Percentiles rank a stretch among this genome's conserved stretches.
These are phyloP conservation scores for Suhomyces tanzawaensis DNA, from an alignment of 805 yeast genomes.

Conservation along the genomic window DNA sequence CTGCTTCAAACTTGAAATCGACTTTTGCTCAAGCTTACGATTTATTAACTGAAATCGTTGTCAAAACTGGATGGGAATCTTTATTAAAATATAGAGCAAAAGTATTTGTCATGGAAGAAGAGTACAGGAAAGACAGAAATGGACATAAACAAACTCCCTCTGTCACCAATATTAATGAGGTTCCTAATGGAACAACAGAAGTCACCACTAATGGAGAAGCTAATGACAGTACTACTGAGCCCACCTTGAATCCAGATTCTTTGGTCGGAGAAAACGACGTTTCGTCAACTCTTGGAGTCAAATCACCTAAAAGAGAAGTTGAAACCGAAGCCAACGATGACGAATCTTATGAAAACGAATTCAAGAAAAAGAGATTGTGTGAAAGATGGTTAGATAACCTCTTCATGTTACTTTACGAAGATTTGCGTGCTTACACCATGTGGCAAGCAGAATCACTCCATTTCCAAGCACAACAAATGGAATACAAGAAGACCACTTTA, in stretches of 20 bases:
- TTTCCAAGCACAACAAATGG: conserved; percentile 82
- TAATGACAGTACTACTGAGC: conserved; percentile 6
- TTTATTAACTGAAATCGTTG: conserved; percentile 43
- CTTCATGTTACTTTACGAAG: conserved; percentile 69
- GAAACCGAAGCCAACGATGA: conserved; percentile 9
- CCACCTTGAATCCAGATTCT: conserved; percentile 1
- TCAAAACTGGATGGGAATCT: conserved; percentile 46
- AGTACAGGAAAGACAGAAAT: conserved; percentile 38
- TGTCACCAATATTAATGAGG: not conserved
- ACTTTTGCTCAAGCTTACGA: conserved; percentile 47
- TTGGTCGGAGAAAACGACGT: conserved; percentile 20
- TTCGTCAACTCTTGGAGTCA: conserved; percentile 37
- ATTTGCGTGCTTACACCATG: conserved; percentile 77
- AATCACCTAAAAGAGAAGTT: conserved; percentile 31
- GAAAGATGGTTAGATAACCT: conserved; percentile 73
- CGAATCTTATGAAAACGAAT: conserved; percentile 35
- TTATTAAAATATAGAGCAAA: conserved; percentile 45
- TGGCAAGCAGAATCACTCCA: conserved; percentile 93
- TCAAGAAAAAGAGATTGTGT: conserved; percentile 64
- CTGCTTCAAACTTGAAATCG: conserved; percentile 63
- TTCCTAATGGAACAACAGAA: not conserved
- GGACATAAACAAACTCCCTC: not conserved
- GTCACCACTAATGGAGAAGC: not conserved
- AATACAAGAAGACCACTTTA: conserved; percentile 69
- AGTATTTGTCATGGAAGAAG: conserved; percentile 49